A percentile compares a stretch with the other conserved stretches of the same genome.
These are phyloP conservation scores for Pseudomassariella vexata DNA, from an alignment of 2,329 filamentous ascomycete species.

Conservation along the genomic window DNA sequence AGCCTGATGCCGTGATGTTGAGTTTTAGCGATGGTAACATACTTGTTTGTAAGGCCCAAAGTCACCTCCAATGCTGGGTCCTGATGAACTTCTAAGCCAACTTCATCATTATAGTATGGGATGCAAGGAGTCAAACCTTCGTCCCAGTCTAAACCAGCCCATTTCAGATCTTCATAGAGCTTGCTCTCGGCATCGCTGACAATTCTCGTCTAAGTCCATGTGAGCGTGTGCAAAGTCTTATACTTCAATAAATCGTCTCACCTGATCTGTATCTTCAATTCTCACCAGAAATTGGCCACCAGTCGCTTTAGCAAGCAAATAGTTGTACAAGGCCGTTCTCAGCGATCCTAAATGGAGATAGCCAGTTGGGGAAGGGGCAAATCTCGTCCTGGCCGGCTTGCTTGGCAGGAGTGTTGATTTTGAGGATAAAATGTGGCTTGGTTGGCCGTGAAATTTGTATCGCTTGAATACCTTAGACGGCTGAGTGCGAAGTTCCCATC, in stretches of 20 bases:
- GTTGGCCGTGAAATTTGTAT: slow-evolving; percentile 20
- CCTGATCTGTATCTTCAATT: slow-evolving; percentile 93
- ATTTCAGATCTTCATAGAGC: slow-evolving; percentile 73
- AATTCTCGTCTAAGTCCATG: slow-evolving; percentile 63
- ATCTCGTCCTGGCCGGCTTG: slow-evolving; percentile 69
- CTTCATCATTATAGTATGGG: no score
- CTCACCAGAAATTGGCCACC: slow-evolving; percentile 85
- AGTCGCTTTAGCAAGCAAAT: slow-evolving; percentile 80
- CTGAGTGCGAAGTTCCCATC: slow-evolving; percentile 11
- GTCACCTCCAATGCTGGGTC: slow-evolving; percentile 73
- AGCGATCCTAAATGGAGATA: slow-evolving; percentile 89
- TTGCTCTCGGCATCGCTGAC: slow-evolving; percentile 73
- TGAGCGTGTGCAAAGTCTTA: slow-evolving; percentile 9
- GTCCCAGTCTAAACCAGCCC: slow-evolving; percentile 89
- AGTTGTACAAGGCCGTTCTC: slow-evolving; percentile 92
- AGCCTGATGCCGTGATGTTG: neutral
- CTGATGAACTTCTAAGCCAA: slow-evolving; percentile 33
- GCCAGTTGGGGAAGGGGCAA: slow-evolving; percentile 92
- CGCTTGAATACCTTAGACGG: slow-evolving; percentile 16
- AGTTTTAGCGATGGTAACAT: slow-evolving; percentile 12
- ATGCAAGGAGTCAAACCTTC: slow-evolving; percentile 54
- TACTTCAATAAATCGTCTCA: slow-evolving; percentile 29
- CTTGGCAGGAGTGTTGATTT: slow-evolving; percentile 35
- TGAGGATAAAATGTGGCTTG: slow-evolving; percentile 3
- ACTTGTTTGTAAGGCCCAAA: slow-evolving; percentile 85